These are phyloP conservation scores for Trichoderma sp. DNA, from an alignment of 2,329 filamentous ascomycete genomes.

Conservation along the genomic window DNA sequence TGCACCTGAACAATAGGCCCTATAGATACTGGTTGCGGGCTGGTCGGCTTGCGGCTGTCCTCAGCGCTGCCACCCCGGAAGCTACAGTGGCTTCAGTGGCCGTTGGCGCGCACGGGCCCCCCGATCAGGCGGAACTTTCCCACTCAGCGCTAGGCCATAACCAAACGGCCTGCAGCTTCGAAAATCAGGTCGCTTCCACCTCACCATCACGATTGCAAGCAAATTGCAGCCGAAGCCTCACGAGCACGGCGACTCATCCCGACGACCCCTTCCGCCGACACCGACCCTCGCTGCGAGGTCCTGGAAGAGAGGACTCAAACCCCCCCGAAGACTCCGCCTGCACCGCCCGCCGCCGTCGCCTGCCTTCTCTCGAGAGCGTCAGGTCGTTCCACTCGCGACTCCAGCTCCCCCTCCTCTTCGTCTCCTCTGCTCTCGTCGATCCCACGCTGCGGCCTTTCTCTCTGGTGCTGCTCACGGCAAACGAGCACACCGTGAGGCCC, in stretches of 20 bases:
- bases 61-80: background rate
- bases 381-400: slow-evolving; percentile 13
- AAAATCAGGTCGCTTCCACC: slow-evolving; percentile 39
- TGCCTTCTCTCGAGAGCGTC: slow-evolving; percentile 1
- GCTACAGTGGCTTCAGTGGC: background rate
- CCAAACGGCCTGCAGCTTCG: slow-evolving; percentile 38
- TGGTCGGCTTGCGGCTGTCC: slow-evolving; percentile 6
- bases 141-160: slow-evolving; percentile 41
- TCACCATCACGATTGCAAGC: slow-evolving; percentile 36
- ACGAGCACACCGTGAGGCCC: background rate
- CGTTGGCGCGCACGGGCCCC: slow-evolving; percentile 24
- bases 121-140: slow-evolving; percentile 25
- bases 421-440: slow-evolving; percentile 17
- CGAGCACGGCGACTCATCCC: slow-evolving; percentile 31
- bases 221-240: slow-evolving; percentile 32
- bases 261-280: slow-evolving; percentile 30
- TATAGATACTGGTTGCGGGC: slow-evolving; percentile 1
- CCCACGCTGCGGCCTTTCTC: slow-evolving; percentile 7
- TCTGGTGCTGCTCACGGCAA: background rate
- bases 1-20: background rate
- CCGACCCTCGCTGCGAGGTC: slow-evolving; percentile 29
- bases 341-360: background rate
- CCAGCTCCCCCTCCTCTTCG: slow-evolving; percentile 18
- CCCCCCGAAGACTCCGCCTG: slow-evolving; percentile 23
- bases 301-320: slow-evolving; percentile 27